Evolutionary conservation across 257 asterid genomes (phyloP), one percentile per base, ranked within the genome.

Genomic region (Solanum phureja): DNA sequence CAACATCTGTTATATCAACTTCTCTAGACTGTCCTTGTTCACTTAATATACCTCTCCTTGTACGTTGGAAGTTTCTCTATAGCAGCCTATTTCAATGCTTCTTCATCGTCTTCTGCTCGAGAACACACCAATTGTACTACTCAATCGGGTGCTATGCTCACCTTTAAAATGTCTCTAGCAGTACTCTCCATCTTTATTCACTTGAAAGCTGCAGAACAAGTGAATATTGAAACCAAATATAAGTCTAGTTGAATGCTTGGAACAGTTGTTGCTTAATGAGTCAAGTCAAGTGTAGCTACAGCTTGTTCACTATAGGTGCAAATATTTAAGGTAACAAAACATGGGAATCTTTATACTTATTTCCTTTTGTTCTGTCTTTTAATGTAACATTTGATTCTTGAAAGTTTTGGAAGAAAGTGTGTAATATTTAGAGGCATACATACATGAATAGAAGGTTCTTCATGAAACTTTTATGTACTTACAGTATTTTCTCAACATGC

Each of bases 71-170:
- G 56, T 46, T 12, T 46, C 18, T 4, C 18, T 46, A 13, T 46
- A 46, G 58, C 7, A 46, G 58, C 19, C 19, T 6, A 46, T 46
- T 46, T 46, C 18, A 46, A 46, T 46, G 19, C 7, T 14, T 46
- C 56, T 46, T 46, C 19, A 46, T 46, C 56, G 18, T 46, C 56
- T 46, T 46, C 7, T 46, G 16, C 56, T 46, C 5, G 52, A 44
- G 19, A 46, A 46, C 19, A 4, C 19, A 46, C 13, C 58, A 4
- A 14, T 14, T 16, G 86, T 87, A 37, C 88, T 86, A 68, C 33
- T 89, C 87, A 91, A 86, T 89, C 90, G 88, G 2, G 91, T 76
- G 58, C 86, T 89, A 34, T 37, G n/a, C 77, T 84, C n/a, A 88
- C 42, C 81, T 83, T 89, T 33, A 79, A 82, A 49, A 49, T 1